Conservation (phyloP, 208 protist genomes). For the Leishmania tropica region DNA sequence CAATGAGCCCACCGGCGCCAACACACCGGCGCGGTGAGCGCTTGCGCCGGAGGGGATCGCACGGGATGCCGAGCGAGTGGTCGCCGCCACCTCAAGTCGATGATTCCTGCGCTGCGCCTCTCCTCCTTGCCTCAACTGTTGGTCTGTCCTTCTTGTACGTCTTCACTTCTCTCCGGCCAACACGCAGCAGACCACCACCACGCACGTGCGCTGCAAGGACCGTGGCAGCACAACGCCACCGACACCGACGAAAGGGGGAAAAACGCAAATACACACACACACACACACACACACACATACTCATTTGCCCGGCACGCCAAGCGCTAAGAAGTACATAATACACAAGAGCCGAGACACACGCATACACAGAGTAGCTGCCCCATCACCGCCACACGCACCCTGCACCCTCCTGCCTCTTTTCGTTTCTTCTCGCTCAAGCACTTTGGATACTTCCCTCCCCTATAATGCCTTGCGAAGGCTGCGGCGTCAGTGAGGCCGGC, state of each 20-base stretch:
- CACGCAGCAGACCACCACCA: no score
- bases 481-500: conserved; percentile 60
- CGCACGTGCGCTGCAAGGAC: not conserved
- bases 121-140: not conserved
- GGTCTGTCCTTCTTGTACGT: not conserved
- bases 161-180: not conserved
- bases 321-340: not conserved
- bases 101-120: not conserved
- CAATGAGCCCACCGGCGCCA: not conserved
- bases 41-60: not conserved
- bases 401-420: not conserved
- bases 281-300: not conserved
- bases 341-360: not conserved
- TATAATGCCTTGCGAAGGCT: conserved; percentile 84
- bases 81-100: not conserved
- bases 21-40: not conserved
- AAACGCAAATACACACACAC: not conserved
- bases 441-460: no score
- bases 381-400: no score
- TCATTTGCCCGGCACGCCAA: no score
- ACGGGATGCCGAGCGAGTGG: not conserved
- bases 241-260: not conserved
- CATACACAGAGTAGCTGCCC: not conserved
- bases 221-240: not conserved
- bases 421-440: not conserved